Evolutionary conservation across 495 filamentous ascomycete genomes (phyloP).

Genomic region (Penicillium crystallinum): DNA sequence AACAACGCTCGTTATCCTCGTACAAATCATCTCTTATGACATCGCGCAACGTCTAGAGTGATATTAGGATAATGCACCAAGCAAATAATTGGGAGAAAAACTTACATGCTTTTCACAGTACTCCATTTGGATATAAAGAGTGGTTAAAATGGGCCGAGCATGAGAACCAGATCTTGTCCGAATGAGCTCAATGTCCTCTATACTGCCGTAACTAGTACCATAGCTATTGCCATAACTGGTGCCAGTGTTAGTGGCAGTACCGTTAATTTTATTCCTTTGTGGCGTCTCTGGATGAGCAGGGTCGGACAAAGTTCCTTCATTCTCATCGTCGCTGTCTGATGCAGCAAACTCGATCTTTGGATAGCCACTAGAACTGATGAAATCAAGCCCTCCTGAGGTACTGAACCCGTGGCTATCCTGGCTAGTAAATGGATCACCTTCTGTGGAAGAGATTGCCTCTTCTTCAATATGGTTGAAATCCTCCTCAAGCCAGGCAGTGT

Average conservation of each 20-base stretch:
- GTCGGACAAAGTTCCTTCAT: constrained; percentile 34
- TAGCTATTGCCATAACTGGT: constrained; percentile 2
- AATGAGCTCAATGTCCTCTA: constrained; percentile 27
- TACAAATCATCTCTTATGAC: constrained; percentile 73
- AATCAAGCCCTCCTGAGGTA: constrained; percentile 82
- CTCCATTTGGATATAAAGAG: constrained; percentile 90
- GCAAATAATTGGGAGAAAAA: constrained; percentile 1
- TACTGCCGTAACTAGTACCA: constrained; percentile 15
- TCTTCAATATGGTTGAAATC: constrained; percentile 53
- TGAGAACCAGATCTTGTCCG: constrained; percentile 36
- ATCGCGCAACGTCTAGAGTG: constrained; percentile 74
- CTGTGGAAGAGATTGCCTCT: constrained; percentile 53
- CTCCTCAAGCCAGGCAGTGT: constrained; percentile 89
- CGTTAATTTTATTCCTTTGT: constrained; percentile 8
- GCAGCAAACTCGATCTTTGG: constrained; percentile 70
- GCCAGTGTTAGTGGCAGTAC: background rate
- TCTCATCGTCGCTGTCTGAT: constrained; percentile 61
- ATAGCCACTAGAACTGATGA: constrained; percentile 83
- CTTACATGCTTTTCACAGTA: constrained; percentile 88
- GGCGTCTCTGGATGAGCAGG: constrained; percentile 18
- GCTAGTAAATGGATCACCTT: constrained; percentile 41
- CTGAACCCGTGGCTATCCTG: constrained; percentile 60
- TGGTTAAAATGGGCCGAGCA: constrained; percentile 44
- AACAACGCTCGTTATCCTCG: constrained; percentile 68
- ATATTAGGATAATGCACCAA: constrained; percentile 10